Base-by-base conservation (phyloP, 192 early-diverging fungal species). In the Gonapodya prolifera region DNA sequence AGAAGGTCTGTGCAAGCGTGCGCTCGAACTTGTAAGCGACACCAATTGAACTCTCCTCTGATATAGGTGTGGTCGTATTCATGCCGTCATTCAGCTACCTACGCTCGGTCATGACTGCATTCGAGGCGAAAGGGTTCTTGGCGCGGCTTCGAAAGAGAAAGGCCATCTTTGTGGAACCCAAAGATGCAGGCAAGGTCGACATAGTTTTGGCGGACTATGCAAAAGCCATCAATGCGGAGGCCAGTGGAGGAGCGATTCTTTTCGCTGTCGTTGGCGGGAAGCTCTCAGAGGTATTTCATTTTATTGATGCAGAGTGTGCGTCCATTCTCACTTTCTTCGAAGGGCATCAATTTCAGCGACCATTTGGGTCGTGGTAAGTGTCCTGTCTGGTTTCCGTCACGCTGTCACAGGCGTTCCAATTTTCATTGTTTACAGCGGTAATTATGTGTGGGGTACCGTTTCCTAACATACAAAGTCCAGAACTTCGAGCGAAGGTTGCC, bases 401-500 rank as follows among this genome's bases (percentile, higher is more conserved):
- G 33, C 29, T 82, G 30, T 77, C 0, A 78, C 31, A 69, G 30
- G 34, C 35, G 61, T 35, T 30, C 28, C 29, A 34, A 70, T 29
- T 23, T 69, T 33, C 33, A 0, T 1, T 33, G 8, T 78, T 75
- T 78, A n/a, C 70, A 90, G 95, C 73, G 89, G 91, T 96, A 0
- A 86, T 96, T 18, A 94, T 97, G 91, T 82, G 96, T 23, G 95
- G 95, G 0, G 82, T 97, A 73, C 95, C 97, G 2, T 97, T 90
- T 82, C 88, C 95, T 1, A 96, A 92, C 77, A 84, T 90, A 32
- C 84, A 78, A 0, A 94, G 94, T 13, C 85, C 87, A 0, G 94
- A 95, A 77, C 82, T 98, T 0, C 78, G 81, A 23, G 94, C 94
- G 79, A 92, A 92, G 69, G 86, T 94, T 80, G 82, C 83, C 75